Percentiles rank a stretch among this genome's conserved stretches.
Conservation (phyloP, 345 rosid genomes). For the Kandelia obovata region DNA sequence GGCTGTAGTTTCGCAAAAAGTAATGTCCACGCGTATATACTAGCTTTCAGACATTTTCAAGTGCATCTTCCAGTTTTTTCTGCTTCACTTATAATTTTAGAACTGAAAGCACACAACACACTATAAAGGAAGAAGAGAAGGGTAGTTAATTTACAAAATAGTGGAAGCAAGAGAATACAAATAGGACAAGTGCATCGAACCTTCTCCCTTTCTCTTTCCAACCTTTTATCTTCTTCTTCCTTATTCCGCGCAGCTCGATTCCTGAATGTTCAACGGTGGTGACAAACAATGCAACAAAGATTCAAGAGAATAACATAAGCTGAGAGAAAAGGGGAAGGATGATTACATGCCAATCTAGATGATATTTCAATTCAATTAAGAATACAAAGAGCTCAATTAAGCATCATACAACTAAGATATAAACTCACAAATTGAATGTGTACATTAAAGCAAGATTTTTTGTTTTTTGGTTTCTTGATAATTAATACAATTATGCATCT, state of each 20-base stretch:
- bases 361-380: not conserved
- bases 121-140: not conserved
- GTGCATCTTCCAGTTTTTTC: not conserved
- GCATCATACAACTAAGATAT: not conserved
- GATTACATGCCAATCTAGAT: not conserved
- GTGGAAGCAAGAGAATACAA: not conserved
- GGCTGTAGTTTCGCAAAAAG: no score
- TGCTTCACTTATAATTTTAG: not conserved
- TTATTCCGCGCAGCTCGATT: constrained; percentile 38
- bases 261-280: constrained; percentile 27
- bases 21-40: no score
- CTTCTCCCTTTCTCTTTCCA: constrained; percentile 61
- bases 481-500: not conserved
- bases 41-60: no score
- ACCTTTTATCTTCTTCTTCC: constrained; percentile 50
- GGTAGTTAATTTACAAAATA: not conserved
- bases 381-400: not conserved
- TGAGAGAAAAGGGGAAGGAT: not conserved
- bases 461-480: not conserved
- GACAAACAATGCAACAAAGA: constrained; percentile 6
- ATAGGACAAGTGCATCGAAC: constrained; percentile 26
- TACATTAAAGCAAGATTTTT: no score
- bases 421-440: not conserved
- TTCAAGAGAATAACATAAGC: constrained; percentile 4
- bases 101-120: not conserved